A percentile compares a stretch with the other conserved stretches of the same genome.
phyloP scores from a whole-genome alignment of 352 stramenopile species.

The Phytophthora pisi region DNA sequence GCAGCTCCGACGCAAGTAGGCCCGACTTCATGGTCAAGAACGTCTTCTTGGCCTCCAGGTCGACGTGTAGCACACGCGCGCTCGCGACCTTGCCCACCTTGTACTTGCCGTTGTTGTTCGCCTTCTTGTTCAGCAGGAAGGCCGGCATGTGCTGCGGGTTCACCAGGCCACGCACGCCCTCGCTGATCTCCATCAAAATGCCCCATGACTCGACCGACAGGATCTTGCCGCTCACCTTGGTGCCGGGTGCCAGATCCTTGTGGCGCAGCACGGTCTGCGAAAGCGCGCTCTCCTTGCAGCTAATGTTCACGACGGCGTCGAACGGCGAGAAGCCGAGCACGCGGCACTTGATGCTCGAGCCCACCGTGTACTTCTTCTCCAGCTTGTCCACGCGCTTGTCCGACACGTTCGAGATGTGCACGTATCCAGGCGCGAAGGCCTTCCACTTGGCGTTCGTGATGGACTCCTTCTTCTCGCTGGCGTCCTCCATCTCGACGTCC shows the following conservation, averaged over 20 bases:
- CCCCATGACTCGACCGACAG: slow-evolving; percentile 83
- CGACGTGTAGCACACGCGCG: slow-evolving; percentile 83
- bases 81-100: slow-evolving; percentile 77
- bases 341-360: slow-evolving; percentile 64
- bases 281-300: slow-evolving; percentile 79
- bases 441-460: slow-evolving; percentile 74
- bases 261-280: slow-evolving; percentile 80
- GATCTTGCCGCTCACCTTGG: slow-evolving; percentile 83
- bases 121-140: slow-evolving; percentile 71
- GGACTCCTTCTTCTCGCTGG: slow-evolving; percentile 28
- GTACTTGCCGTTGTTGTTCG: slow-evolving; percentile 75
- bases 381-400: slow-evolving; percentile 88
- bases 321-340: slow-evolving; percentile 89
- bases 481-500: slow-evolving; percentile 61
- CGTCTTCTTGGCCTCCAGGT: slow-evolving; percentile 93
- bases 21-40: slow-evolving; percentile 91
- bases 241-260: slow-evolving; percentile 75
- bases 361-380: slow-evolving; percentile 85
- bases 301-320: slow-evolving; percentile 85
- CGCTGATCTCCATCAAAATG: slow-evolving; percentile 85
- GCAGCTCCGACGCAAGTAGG: slow-evolving; percentile 74
- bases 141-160: slow-evolving; percentile 77
- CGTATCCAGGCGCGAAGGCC: slow-evolving; percentile 80
- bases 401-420: slow-evolving; percentile 89
- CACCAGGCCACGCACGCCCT: slow-evolving; percentile 83